Base-by-base conservation (phyloP, 2,329 filamentous ascomycete genomes). In the Diaporthe vaccinii region DNA sequence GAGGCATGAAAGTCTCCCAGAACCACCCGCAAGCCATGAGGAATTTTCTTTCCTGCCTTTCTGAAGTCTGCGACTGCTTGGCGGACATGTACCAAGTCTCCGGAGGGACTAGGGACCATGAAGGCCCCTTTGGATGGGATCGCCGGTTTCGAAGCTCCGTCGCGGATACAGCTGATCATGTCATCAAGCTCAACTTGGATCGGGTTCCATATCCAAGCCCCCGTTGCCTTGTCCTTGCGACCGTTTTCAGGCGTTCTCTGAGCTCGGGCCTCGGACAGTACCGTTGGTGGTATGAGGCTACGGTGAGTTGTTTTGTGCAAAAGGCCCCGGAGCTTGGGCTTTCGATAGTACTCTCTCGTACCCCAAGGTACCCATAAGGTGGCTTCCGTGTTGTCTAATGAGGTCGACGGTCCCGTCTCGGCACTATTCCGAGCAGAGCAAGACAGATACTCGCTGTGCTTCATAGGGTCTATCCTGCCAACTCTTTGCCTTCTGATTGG, bases 271-370 rank as follows among this genome's bases (percentile, higher is more conserved):
- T 41, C 22, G 36, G 36, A 44, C 36, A 17, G n/a, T 20, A n/a
- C 12, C 53, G 12, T 57, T 25, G 58, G 58, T 28, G 58, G n/a
- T 14, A 28, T 25, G 14, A 41, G 15, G 12, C 22, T 17, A 8
- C n/a, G 58, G 8, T 41, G 36, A 17, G n/a, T 44, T 62, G 58
- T 39, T 3, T 44, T 7, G 3, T 28, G 36, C n/a, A 62, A 62
- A 28, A 2, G 0, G 1, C 5, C 9, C 15, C 58, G 58, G 14
- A 1, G 4, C 3, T 10, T 1, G 12, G 58, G n/a, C 5, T 20
- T 1, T 17, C 58, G 58, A 20, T 17, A 62, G 14, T 20, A 44
- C 3, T 44, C 12, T 44, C 58, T 62, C 0, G 5, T 1, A 44
- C 58, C 58, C 34, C 58, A 39, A 28, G 36, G 58, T n/a, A 20